Percentiles rank a stretch among this genome's conserved stretches.
These are phyloP conservation scores for Coprinopsis strossmayeri DNA, from an alignment of 768 basidiomycete species.

Conservation along the genomic window DNA sequence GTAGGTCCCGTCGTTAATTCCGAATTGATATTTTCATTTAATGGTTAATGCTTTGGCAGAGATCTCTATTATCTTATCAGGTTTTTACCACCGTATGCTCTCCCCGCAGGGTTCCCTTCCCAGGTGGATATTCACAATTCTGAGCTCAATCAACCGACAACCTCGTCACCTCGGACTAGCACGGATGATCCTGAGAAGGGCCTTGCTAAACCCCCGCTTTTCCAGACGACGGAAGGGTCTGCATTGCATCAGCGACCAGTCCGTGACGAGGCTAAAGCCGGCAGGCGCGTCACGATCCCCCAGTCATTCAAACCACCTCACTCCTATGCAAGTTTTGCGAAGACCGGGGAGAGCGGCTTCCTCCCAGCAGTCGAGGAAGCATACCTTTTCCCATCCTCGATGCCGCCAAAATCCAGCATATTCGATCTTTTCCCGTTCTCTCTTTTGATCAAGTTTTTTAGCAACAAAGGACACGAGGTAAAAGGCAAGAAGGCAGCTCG, in stretches of 20 bases:
- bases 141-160: conserved; percentile 1
- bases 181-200: conserved; percentile 5
- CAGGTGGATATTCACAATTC: conserved; percentile 13
- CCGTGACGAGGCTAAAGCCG: background rate
- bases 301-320: background rate
- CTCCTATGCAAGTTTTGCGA: conserved; percentile 1
- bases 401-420: conserved; percentile 53
- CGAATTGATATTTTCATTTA: too few species aligned
- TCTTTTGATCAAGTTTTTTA: conserved; percentile 40
- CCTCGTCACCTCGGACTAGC: conserved; percentile 14
- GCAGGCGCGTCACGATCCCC: too few species aligned
- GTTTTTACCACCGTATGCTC: conserved; percentile 57
- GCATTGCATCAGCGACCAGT: background rate
- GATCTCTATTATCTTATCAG: conserved; percentile 68
- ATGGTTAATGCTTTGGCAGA: too few species aligned
- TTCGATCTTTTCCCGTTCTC: conserved; percentile 72
- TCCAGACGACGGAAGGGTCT: background rate
- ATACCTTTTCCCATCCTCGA: conserved; percentile 43
- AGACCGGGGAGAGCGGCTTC: conserved; percentile 29
- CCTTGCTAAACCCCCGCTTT: too few species aligned
- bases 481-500: conserved; percentile 60
- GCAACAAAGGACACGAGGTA: conserved; percentile 40
- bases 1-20: conserved; percentile 20
- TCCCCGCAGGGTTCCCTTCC: conserved; percentile 44
- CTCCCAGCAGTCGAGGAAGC: conserved; percentile 36